phyloP scores from a whole-genome alignment of 108 stramenopile genomes.

The Schizochytrium sp. region DNA sequence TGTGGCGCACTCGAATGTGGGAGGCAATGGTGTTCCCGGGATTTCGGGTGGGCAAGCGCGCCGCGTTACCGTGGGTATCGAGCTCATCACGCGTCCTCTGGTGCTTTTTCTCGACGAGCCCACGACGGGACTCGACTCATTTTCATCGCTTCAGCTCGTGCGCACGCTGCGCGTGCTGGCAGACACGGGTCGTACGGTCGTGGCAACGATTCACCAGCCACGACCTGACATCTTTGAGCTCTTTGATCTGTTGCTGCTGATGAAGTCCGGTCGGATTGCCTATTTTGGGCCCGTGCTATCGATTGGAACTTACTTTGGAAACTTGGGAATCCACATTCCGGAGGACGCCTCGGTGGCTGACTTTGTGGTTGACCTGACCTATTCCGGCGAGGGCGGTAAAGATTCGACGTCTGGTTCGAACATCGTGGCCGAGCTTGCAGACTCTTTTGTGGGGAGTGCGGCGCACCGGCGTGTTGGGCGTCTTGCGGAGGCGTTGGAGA shows the following conservation, averaged over 20 bases:
- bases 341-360: not conserved
- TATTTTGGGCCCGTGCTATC: conserved; percentile 28
- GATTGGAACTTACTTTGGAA: conserved; percentile 8
- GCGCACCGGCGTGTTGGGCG: not conserved
- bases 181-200: conserved; percentile 23
- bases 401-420: not conserved
- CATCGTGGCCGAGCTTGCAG: not conserved
- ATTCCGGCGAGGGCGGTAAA: not conserved
- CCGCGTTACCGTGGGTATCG: conserved; percentile 60
- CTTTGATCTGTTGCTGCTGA: conserved; percentile 33
- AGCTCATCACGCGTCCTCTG: conserved; percentile 62
- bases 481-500: not conserved
- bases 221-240: conserved; percentile 16
- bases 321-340: not conserved
- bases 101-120: conserved; percentile 73
- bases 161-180: conserved; percentile 9
- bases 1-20: not conserved
- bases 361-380: not conserved
- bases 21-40: not conserved
- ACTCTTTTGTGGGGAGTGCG: not conserved
- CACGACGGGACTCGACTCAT: conserved; percentile 69
- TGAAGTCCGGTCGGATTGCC: conserved; percentile 36
- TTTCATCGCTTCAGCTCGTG: conserved; percentile 47
- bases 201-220: conserved; percentile 48
- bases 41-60: not conserved